Base-by-base conservation (phyloP, 1,284 basidiomycete genomes). In the Cerioporus squamosus region DNA sequence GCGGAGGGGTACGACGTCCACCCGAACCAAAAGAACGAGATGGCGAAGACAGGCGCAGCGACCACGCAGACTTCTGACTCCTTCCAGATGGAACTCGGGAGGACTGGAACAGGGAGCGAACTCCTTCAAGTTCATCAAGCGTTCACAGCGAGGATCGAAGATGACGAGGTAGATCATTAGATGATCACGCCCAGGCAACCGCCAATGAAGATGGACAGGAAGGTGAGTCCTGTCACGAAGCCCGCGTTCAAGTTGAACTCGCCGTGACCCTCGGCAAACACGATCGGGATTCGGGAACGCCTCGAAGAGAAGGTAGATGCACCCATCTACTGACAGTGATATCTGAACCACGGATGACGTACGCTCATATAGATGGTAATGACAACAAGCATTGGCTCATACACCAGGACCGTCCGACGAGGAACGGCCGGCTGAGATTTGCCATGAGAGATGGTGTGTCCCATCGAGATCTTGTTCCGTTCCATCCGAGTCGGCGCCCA, bases 21-120 rank as follows among this genome's bases (percentile, higher is more conserved):
- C 22, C 76, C 77, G 54, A 81, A 73, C 75, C 75, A 75, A 72
- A 81, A 81, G 63, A 79, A 77, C 2, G 77, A 75, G 26, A 75
- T 44, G 6, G 78, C 73, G 55, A 81, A 74, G 20, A 78, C 63
- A 4, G 79, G 78, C 2, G 76, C 78, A 2, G 77, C 77, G 23
- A 72, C 64, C 68, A 79, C 70, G 24, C 76, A 70, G 10, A 79
- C n/a, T n/a, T n/a, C n/a, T n/a, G n/a, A n/a, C n/a, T n/a, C n/a
- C 75, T 40, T 75, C 74, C 9, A 85, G 72, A n/a, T 81, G 75
- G 55, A 75, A 75, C 64, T 84, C 82, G 6, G 81, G 81, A 5
- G 80, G 77, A 1, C 74, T 74, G 23, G 74, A 75, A 45, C 68
- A 61, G 1, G 75, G 75, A 6, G 73, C 73, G 72, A 75, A 76